Percentiles rank a stretch among this genome's conserved stretches.
phyloP scores from a whole-genome alignment of 805 yeast species.

The Nakazawaea ernobii region DNA sequence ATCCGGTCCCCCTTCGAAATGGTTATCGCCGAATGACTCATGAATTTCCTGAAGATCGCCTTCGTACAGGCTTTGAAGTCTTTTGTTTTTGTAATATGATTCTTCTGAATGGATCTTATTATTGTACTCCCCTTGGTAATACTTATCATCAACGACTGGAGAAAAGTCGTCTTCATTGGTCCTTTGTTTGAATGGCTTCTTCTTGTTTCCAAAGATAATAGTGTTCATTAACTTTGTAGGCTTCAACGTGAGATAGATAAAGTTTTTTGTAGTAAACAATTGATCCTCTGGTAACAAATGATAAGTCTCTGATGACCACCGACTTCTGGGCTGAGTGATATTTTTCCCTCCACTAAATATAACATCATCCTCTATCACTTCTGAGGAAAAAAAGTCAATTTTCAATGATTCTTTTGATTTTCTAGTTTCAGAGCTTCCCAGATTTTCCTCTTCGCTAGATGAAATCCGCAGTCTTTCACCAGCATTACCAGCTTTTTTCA shows the following conservation, averaged over 20 bases:
- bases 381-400: constrained; percentile 24
- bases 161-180: constrained; percentile 20
- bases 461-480: no score
- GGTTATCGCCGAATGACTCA: constrained; percentile 15
- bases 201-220: constrained; percentile 20
- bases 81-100: background rate
- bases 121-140: constrained; percentile 35
- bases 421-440: background rate
- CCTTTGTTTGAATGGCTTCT: constrained; percentile 8
- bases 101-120: constrained; percentile 17
- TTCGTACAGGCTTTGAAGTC: constrained; percentile 11
- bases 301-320: constrained; percentile 13
- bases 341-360: constrained; percentile 22
- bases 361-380: constrained; percentile 17
- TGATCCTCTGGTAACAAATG: constrained; percentile 44
- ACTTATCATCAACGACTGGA: constrained; percentile 37
- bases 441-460: no score
- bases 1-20: constrained; percentile 9
- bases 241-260: constrained; percentile 41
- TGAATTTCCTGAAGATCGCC: constrained; percentile 19
- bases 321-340: constrained; percentile 18
- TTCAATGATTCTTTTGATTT: constrained; percentile 24
- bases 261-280: constrained; percentile 40
- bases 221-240: constrained; percentile 29
- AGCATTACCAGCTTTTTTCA: constrained; percentile 11